Percentiles rank a stretch among this genome's conserved stretches.
phyloP scores from a whole-genome alignment of 2,329 filamentous ascomycete genomes.

The Ascochyta rabiei region DNA sequence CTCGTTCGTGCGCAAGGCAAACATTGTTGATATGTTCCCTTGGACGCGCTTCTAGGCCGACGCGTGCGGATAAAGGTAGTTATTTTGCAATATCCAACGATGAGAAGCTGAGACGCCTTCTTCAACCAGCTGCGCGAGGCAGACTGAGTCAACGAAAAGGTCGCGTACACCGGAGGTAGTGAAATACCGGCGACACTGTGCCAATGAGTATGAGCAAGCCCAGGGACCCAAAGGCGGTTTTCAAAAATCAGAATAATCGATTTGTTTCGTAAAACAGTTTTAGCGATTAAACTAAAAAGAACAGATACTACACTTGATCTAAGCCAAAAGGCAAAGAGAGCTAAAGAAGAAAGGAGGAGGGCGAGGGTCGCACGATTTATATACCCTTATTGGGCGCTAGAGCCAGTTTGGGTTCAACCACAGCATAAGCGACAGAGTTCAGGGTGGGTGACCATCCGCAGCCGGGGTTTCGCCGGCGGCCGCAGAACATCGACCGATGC shows the following conservation, averaged over 20 bases:
- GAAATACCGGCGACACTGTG: constrained; percentile 30
- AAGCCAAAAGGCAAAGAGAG: constrained; percentile 21
- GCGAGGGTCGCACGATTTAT: constrained; percentile 6
- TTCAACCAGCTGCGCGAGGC: constrained; percentile 61
- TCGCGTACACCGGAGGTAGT: constrained; percentile 30
- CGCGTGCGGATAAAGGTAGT: no score
- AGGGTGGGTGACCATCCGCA: no score
- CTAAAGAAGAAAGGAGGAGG: constrained; percentile 12
- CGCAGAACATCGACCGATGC: no score
- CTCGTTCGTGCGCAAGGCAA: no score
- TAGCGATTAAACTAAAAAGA: constrained; percentile 9
- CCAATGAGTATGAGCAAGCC: constrained; percentile 18
- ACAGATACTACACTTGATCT: constrained; percentile 16
- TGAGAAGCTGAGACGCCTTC: constrained; percentile 53
- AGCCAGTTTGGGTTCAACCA: not conserved
- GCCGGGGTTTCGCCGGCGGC: no score
- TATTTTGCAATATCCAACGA: not conserved
- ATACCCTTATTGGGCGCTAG: constrained; percentile 1
- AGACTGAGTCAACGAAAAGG: constrained; percentile 63
- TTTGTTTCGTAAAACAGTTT: constrained; percentile 4
- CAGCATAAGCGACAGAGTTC: no score
- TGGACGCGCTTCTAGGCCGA: no score
- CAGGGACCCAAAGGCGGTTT: constrained; percentile 3
- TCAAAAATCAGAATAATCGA: constrained; percentile 11
- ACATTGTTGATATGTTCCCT: no score